Base-by-base conservation (phyloP, 306 rosid species). In the Datisca glomerata region DNA sequence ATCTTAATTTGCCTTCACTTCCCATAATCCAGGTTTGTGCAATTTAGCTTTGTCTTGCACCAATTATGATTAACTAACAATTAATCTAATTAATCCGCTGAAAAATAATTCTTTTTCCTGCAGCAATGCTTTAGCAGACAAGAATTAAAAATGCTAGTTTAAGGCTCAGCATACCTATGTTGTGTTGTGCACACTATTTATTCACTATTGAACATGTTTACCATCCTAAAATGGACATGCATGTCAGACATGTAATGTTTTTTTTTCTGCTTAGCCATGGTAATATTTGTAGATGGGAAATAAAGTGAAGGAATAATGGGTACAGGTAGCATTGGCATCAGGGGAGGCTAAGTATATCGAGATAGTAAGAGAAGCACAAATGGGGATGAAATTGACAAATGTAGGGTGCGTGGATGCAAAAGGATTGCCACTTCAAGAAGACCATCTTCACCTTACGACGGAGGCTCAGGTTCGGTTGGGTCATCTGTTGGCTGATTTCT, bases 401-500 rank as follows among this genome's bases (percentile, higher is more conserved):
- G 89, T 74, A 31, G 71, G 69, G 45, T 76, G 76, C 25, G 73
- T 87, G 13, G 97, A 87, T 21, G 93, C 89, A 0, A 79, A 67
- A 57, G 94, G 94, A 24, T 44, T 69, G 76, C 52, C 45, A 21
- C 78, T 87, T 34, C 50, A 52, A 61, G 67, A 65, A 33, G 97
- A 82, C 50, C 59, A 83, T 44, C 76, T 87, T 14, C 97, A 87
- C 45, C 65, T 87, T 3, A 71, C 85, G 11, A 64, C 78, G 0
- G 49, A 63, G 27, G 43, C 94, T 29, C 94, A 87, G 36, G 67
- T 70, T 61, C 55, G 52, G 37, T 42, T 87, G 72, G 97, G 93
- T 28, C 81, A 36, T 2, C 57, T 73, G 76, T 63, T 82, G 36
- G 97, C 85, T 32, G 18, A 65, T 11, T 82, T 89, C 0, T 87